Base-by-base conservation (phyloP, 1,284 basidiomycete genomes). In the Farysia itapuensis region DNA sequence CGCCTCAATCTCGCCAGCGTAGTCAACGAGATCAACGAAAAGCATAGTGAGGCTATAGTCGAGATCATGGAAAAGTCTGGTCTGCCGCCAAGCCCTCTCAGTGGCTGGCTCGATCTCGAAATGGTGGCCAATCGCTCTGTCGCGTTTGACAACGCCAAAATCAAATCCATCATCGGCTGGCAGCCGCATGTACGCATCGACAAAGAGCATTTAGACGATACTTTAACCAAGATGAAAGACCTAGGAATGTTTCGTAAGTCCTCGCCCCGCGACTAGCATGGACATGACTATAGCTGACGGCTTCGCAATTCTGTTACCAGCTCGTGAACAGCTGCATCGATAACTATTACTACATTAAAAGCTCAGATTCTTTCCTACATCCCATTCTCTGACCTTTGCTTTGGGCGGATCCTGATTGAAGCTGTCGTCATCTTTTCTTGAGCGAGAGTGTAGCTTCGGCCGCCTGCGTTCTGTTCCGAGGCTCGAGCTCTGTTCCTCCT, bases 21-120 rank as follows among this genome's bases (percentile, higher is more conserved):
- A n/a, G 53, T 39, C 0, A 54, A 70, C n/a, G 61, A 70, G 4
- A 44, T 61, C 33, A 70, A 68, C 43, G 63, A 56, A 18, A 68
- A 66, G 45, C 65, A 70, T 32, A 16, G 22, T 7, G 41, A 16
- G 5, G 44, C 36, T 24, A 37, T 59, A 11, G 39, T 22, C 22
- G 45, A 48, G 34, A 40, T 59, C 14, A 30, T 51, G 15, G 22
- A 46, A 18, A 11, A 43, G 24, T 39, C 35, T 12, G 40, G 40
- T 14, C 37, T 47, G 3, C 18, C 40, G 4, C 24, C 39, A 7
- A 19, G 30, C 5, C 37, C 54, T 4, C 26, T 58, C 4, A 48
- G 30, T 24, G 45, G 38, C 4, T 47, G 42, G 34, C 32, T 56
- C 30, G 57, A 61, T 31, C 28, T 35, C 2, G 61, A 70, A 20